Base-by-base conservation (phyloP, 2,329 filamentous ascomycete genomes). In the Aureobasidium sp. region DNA sequence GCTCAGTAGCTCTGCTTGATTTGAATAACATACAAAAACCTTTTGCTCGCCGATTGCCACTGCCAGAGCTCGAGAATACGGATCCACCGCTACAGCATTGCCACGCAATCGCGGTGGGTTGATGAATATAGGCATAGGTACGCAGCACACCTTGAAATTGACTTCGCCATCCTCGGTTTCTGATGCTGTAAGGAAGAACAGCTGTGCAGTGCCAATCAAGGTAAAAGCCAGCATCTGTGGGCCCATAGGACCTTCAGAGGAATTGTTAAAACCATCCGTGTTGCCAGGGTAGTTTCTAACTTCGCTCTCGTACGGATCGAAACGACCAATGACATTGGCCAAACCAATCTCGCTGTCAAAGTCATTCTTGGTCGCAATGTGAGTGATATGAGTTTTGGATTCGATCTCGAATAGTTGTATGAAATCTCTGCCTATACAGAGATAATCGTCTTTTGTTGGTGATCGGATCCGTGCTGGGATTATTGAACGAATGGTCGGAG, bases 181-280 rank as follows among this genome's bases (percentile, higher is more conserved):
- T 35, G 73, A 75, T 49, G 90, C 79, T 71, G 87, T 93, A 25
- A 96, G 74, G 66, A 96, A 96, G 25, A 93, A 79, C 54, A 90
- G 77, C 61, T 89, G 84, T 38, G 86, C 85, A 3, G 37, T 45
- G 17, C 82, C 84, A 64, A 89, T 86, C 9, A 96, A 79, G 23
- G 89, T 84, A 17, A 97, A 75, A 4, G 94, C 81, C 17, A 97
- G 76, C 25, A 92, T 77, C 69, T 97, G 90, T n/a, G 90, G 88
- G 13, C 92, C 89, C 25, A 38, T 71, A 21, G 60, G 43, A 53
- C 46, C 21, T 35, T 38, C 50, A 8, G 47, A 13, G 33, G 47
- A 43, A 9, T 60, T 19, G 37, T 45, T 15, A 17, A 62, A 60
- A 15, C 63, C 61, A 37, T 65, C 58, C 23, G 65, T 62, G 49